Evolutionary conservation across 108 stramenopile species (phyloP), one percentile per base, ranked within the genome.

Genomic region (Cyclotella baltica): DNA sequence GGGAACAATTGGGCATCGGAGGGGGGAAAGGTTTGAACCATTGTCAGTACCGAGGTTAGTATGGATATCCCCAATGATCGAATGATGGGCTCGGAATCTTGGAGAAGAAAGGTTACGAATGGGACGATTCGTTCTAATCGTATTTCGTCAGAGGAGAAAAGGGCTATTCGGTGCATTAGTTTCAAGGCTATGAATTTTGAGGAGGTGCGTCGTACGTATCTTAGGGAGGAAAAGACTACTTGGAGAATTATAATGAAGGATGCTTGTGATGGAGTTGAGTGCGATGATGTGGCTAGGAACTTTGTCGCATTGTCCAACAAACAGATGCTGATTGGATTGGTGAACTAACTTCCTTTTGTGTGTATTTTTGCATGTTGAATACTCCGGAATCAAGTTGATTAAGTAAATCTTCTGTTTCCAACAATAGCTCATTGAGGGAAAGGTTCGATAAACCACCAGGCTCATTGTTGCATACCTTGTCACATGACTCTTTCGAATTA

Each of bases 71-170:
- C 90, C 0, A 87, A 75, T 25, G 93, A 91, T 58, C 98, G 77
- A 28, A 99, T 95, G 47, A 91, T 78, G 23, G 97, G 79, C 56
- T 89, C 93, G 18, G 91, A 76, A 83, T 99, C 98, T 43, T 97
- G 89, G 35, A 97, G 84, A 68, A 93, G 72, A 9, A 78, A 86
- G 18, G 95, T 83, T 20, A 93, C 82, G 64, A 90, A 88, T 36
- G 99, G 99, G 19, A 98, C 87, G 46, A 99, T 93, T 52, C 97
- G 82, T 73, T 99, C 97, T 25, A 99, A 86, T 63, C 97, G 73
- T 11, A 94, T 87, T 67, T 97, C 97, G 72, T 98, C 97, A 27
- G 86, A 81, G 16, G 89, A 85, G 72, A 84, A 90, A 20, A 72
- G 46, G 8, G 90, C 89, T 15, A 98, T 73, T n/a, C 93, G 88